These are phyloP conservation scores for Lantana camara DNA, from an alignment of 257 asterid species.

Conservation along the genomic window DNA sequence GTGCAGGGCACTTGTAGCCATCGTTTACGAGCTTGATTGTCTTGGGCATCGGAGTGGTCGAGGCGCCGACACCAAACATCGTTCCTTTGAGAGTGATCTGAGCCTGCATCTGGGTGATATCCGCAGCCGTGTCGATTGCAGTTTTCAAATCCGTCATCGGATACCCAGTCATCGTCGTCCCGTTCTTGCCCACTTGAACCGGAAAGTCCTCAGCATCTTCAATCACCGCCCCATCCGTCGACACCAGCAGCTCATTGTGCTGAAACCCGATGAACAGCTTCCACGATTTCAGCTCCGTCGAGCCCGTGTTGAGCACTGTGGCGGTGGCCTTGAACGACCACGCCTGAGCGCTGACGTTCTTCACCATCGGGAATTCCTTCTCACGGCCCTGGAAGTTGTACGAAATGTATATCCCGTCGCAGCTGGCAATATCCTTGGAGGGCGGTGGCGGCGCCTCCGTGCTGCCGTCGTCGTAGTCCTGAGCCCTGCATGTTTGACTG, in stretches of 20 bases:
- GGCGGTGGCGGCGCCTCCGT: constrained; percentile 36
- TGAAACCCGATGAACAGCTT: constrained; percentile 66
- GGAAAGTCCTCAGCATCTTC: constrained; percentile 65
- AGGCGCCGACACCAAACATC: constrained; percentile 53
- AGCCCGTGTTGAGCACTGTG: constrained; percentile 59
- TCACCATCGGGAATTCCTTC: constrained; percentile 68
- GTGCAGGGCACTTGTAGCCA: constrained; percentile 77
- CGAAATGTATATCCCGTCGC: constrained; percentile 68
- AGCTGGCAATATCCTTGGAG: constrained; percentile 49
- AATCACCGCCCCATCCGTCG: constrained; percentile 72
- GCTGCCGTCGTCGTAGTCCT: constrained; percentile 44
- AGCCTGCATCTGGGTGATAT: constrained; percentile 62
- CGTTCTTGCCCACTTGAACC: constrained; percentile 56
- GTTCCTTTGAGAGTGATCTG: constrained; percentile 69
- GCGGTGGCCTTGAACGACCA: constrained; percentile 71
- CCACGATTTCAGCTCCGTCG: constrained; percentile 72
- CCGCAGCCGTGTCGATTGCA: constrained; percentile 90
- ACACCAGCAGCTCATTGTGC: constrained; percentile 68
- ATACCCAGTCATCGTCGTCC: constrained; percentile 65
- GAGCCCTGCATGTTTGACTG: constrained; percentile 32
- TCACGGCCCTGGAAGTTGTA: constrained; percentile 72
- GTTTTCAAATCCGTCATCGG: constrained; percentile 80
- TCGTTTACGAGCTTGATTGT: constrained; percentile 62
- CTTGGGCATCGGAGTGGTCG: constrained; percentile 70
- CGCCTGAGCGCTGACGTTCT: constrained; percentile 79